Evolutionary conservation across 208 protist species (phyloP), one percentile per base, ranked within the genome.

Genomic region (Trypanosoma avium): DNA sequence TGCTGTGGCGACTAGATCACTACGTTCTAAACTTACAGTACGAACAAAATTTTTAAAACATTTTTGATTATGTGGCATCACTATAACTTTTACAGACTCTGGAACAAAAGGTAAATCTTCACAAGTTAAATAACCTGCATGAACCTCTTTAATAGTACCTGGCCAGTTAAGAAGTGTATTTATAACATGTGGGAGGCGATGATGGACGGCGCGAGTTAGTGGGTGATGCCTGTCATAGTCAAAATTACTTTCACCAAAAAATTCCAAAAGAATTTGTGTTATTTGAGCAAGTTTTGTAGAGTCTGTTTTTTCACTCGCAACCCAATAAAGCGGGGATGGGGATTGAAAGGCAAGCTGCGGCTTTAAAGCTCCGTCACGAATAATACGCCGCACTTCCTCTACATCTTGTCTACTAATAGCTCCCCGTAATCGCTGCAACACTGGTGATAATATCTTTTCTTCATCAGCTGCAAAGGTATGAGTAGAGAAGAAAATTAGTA

Each of bases 171-270:
- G 15, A 19, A 92, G 49, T 2, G 42, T 53, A 6, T 22, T 48
- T 12, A 84, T 73, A 26, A 87, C 74, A 8, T 63, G 32, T 29
- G 27, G 45, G 13, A 72, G 62, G 35, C 45, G 53, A 46, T 81
- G 70, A 27, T 72, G 76, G 63, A 84, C 86, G 24, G 82, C 85
- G 13, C 61, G 62, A 0, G 82, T 92, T 47, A 92, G 36, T n/a
- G 82, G 82, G 56, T 92, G 85, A 35, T 77, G 62, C 19, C 49
- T 54, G 56, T 70, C 69, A 63, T 68, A 72, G 29, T 76, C 74
- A 55, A 87, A 70, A 19, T 67, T 62, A 17, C 49, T 61, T n/a
- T 70, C 57, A 21, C 61, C 61, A 48, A 70, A 62, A 17, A 32
- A 24, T 40, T 62, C 50, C 49, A 75, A n/a, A 4, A 65, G 32